phyloP scores from a whole-genome alignment of 2,329 filamentous ascomycete species.

The Phyllosticta citrichinensis region DNA sequence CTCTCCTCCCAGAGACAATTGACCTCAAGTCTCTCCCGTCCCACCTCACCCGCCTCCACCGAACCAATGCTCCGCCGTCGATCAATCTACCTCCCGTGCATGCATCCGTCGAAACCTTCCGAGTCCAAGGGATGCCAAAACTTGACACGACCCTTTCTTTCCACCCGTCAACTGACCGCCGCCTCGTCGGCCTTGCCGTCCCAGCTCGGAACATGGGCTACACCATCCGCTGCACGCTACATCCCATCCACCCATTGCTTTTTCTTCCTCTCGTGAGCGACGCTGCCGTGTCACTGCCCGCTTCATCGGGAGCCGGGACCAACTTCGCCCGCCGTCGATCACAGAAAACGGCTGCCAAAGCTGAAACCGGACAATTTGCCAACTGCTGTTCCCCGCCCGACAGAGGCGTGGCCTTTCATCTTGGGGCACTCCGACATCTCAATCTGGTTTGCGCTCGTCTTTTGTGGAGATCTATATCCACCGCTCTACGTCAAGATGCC shows the following conservation, averaged over 20 bases:
- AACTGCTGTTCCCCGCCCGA: background rate
- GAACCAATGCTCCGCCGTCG: background rate
- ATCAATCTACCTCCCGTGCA: too few species aligned
- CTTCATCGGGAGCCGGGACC: background rate
- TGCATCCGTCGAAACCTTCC: background rate
- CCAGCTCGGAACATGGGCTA: background rate
- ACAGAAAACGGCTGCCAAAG: background rate
- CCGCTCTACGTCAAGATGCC: background rate
- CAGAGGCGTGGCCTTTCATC: background rate
- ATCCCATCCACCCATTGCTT: background rate
- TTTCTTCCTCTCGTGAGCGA: background rate
- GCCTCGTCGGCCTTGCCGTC: background rate
- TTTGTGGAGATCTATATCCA: background rate
- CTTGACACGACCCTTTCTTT: background rate
- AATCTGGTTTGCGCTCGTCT: background rate
- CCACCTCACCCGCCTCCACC: background rate
- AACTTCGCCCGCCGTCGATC: background rate
- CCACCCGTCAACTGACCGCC: background rate
- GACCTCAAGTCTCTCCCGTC: background rate
- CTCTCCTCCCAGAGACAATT: background rate
- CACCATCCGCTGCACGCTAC: background rate
- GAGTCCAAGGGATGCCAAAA: background rate
- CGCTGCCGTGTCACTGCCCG: background rate
- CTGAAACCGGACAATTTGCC: background rate
- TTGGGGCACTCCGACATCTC: background rate